Percentiles rank a stretch among this genome's conserved stretches.
Conservation (phyloP, 164 flowering plant species). For the Stephania yunnanensis region DNA sequence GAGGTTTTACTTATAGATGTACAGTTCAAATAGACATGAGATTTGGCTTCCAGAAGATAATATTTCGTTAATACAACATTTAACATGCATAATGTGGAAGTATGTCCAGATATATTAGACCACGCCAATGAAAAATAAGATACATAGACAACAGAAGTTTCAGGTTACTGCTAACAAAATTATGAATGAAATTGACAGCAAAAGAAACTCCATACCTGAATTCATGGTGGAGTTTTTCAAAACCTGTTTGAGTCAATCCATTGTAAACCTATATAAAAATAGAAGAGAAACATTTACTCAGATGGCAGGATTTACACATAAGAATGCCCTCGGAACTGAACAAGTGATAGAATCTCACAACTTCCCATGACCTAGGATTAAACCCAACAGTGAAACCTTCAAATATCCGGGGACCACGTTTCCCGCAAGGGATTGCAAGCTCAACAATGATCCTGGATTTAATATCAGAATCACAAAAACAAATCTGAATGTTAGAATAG, state of each 20-base stretch:
- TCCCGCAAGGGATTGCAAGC: slow-evolving; percentile 79
- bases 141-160: too few relatives aligned
- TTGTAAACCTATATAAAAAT: slow-evolving; percentile 61
- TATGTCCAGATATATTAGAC: too few relatives aligned
- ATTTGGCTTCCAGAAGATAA: too few relatives aligned
- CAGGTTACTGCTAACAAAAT: not conserved
- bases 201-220: slow-evolving; percentile 48
- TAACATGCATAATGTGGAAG: too few relatives aligned
- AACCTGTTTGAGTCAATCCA: slow-evolving; percentile 88
- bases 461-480: slow-evolving; percentile 11
- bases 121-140: too few relatives aligned
- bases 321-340: slow-evolving; percentile 3
- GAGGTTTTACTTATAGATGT: too few relatives aligned
- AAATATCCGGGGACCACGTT: slow-evolving; percentile 69
- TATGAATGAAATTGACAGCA: not conserved
- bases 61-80: too few relatives aligned
- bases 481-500: not conserved
- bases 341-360: slow-evolving; percentile 41
- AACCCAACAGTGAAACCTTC: slow-evolving; percentile 95
- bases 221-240: slow-evolving; percentile 52
- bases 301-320: not conserved
- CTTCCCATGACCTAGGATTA: slow-evolving; percentile 92
- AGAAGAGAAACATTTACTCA: slow-evolving; percentile 1
- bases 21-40: too few relatives aligned
- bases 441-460: slow-evolving; percentile 59